Evolutionary conservation across 345 rosid genomes (phyloP).

Genomic region (Gossypium australe): DNA sequence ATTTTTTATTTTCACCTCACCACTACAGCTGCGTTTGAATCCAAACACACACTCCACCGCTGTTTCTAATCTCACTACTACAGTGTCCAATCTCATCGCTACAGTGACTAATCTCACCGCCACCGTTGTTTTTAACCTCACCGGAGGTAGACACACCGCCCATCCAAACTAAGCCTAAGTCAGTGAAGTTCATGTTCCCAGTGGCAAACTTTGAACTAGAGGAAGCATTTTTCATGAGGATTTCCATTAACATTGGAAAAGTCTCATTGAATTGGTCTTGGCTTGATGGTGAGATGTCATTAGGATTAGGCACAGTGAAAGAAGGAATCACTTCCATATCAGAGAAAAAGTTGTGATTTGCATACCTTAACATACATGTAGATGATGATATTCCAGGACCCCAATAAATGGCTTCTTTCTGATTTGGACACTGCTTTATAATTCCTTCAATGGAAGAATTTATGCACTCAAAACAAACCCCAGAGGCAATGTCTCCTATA

Average conservation of each 20-base stretch:
- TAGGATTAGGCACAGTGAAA: not conserved
- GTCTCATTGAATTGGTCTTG: slow-evolving; percentile 7
- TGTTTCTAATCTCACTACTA: too few relatives aligned
- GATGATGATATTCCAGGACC: not conserved
- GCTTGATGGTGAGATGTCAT: slow-evolving; percentile 1
- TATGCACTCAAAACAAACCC: slow-evolving; percentile 20
- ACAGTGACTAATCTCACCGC: too few relatives aligned
- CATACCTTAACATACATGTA: slow-evolving; percentile 23
- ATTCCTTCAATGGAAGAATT: slow-evolving; percentile 4
- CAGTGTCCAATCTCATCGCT: too few relatives aligned
- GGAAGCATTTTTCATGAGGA: slow-evolving; percentile 16
- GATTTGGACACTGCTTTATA: slow-evolving; percentile 14
- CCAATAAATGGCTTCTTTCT: slow-evolving; percentile 14
- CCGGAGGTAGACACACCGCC: too few relatives aligned
- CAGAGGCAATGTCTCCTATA: slow-evolving; percentile 11
- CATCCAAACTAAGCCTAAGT: too few relatives aligned
- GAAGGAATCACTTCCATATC: slow-evolving; percentile 10
- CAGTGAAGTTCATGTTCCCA: slow-evolving; percentile 4
- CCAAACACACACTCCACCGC: too few relatives aligned
- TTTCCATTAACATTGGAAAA: slow-evolving; percentile 10
- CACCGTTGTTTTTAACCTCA: too few relatives aligned
- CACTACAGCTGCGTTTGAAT: too few relatives aligned
- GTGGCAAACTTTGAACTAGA: slow-evolving; percentile 2
- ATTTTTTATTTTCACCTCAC: too few relatives aligned
- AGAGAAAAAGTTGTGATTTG: slow-evolving; percentile 17